A percentile compares a stretch with the other conserved stretches of the same genome.
phyloP scores from a whole-genome alignment of 306 rosid species.

The Lathyrus aphaca region DNA sequence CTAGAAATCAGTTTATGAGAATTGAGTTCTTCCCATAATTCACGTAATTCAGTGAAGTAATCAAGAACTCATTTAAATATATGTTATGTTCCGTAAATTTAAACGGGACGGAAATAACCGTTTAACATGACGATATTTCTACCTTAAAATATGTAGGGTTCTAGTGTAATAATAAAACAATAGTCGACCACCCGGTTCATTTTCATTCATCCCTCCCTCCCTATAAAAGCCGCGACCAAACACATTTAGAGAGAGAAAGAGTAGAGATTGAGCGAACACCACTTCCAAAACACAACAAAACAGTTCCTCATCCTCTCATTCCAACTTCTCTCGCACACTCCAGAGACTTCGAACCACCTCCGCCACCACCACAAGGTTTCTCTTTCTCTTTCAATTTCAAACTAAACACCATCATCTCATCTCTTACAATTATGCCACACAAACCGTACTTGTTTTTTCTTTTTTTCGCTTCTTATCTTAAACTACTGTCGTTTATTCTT shows the following conservation, averaged over 20 bases:
- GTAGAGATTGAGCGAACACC: neutral
- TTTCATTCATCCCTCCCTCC: neutral
- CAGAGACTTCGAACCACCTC: too few species aligned
- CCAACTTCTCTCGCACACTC: neutral
- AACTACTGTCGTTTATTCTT: neutral
- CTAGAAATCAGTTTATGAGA: too few species aligned
- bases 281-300: slow-evolving; percentile 11
- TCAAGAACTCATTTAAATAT: too few species aligned
- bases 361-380: slow-evolving; percentile 12
- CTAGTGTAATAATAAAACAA: neutral
- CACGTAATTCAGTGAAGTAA: too few species aligned
- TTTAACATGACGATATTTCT: too few species aligned
- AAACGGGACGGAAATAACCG: too few species aligned
- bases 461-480: neutral
- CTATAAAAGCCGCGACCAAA: neutral
- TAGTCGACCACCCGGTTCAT: slow-evolving; percentile 36
- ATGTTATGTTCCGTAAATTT: too few species aligned
- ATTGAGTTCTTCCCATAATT: too few species aligned
- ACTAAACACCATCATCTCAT: neutral
- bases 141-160: too few species aligned
- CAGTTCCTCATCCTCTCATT: slow-evolving; percentile 47
- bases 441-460: neutral
- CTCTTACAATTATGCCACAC: neutral
- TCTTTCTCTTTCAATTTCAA: slow-evolving; percentile 31
- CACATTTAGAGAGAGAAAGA: neutral